Percentiles rank a stretch among this genome's conserved stretches.
These are phyloP conservation scores for Russula dissimulans DNA, from an alignment of 768 basidiomycete species.

Conservation along the genomic window DNA sequence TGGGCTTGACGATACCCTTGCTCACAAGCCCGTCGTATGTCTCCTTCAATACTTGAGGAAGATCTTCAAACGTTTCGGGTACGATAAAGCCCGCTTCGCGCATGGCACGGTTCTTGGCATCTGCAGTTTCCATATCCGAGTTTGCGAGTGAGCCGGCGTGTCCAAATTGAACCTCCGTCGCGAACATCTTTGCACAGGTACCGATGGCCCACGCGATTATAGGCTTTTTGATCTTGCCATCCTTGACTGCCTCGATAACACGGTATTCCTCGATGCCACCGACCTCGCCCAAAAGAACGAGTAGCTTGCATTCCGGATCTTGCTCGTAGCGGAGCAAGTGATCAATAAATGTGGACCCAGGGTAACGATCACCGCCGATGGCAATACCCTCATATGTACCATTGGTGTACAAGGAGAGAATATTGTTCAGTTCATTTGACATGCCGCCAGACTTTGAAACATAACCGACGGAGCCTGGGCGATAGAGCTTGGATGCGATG, in stretches of 20 bases:
- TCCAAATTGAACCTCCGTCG: conserved; percentile 98
- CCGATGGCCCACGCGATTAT: conserved; percentile 99
- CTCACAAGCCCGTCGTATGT: conserved; percentile 78
- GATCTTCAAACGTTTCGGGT: conserved; percentile 94
- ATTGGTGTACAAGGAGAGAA: conserved; percentile 91
- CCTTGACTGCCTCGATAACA: conserved; percentile 95
- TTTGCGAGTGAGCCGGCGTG: conserved; percentile 99
- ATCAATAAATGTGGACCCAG: conserved; percentile 97
- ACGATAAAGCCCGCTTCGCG: conserved; percentile 91
- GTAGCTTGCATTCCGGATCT: conserved; percentile 98
- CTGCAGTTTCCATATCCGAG: conserved; percentile 94
- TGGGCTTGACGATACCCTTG: conserved; percentile 55
- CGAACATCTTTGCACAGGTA: conserved; percentile 99
- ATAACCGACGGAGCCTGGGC: conserved; percentile 93
- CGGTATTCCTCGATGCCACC: conserved; percentile 99
- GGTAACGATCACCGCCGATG: conserved; percentile 99
- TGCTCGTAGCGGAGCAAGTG: conserved; percentile 95
- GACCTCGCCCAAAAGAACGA: conserved; percentile 96
- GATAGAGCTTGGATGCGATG: conserved; percentile 97
- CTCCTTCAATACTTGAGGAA: conserved; percentile 74
- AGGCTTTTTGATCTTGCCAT: conserved; percentile 90
- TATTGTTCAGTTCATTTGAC: conserved; percentile 99
- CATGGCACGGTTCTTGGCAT: conserved; percentile 97
- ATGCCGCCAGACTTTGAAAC: conserved; percentile 99
- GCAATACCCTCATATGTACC: conserved; percentile 99